phyloP scores from a whole-genome alignment of 441 rosid genomes.

The Erodium trifolium region DNA sequence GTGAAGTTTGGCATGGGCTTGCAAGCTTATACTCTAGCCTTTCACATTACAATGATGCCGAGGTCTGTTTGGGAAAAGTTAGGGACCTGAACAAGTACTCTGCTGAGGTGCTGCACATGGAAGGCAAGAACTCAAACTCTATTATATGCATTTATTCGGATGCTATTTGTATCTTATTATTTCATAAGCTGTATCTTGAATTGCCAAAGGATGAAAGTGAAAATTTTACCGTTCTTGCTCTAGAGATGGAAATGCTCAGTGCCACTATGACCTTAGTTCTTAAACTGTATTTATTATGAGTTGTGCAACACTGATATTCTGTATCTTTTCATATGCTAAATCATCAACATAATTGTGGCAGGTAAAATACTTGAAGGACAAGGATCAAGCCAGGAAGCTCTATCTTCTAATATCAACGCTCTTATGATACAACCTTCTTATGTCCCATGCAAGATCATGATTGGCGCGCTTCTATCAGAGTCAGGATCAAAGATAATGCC shows the following conservation, averaged over 20 bases:
- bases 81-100: conserved; percentile 66
- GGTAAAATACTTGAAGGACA: conserved; percentile 65
- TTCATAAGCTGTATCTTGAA: background rate
- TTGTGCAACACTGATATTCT: no score
- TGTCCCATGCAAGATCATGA: conserved; percentile 58
- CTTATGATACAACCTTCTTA: conserved; percentile 49
- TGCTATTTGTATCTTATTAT: background rate
- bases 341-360: conserved; percentile 14
- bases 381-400: conserved; percentile 46
- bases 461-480: conserved; percentile 48
- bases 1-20: conserved; percentile 91
- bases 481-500: conserved; percentile 52
- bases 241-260: no score
- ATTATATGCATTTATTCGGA: background rate
- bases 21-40: conserved; percentile 76
- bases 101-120: conserved; percentile 59
- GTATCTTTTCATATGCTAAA: no score
- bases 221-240: no score
- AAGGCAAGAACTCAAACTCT: conserved; percentile 47
- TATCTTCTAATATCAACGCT: conserved; percentile 46
- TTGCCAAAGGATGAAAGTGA: no score
- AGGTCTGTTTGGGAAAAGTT: conserved; percentile 67
- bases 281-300: no score
- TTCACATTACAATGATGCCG: conserved; percentile 81
- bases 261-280: no score